Evolutionary conservation across 768 basidiomycete genomes (phyloP), one percentile per base, ranked within the genome.

Genomic region (Candolleomyces aberdarensis): DNA sequence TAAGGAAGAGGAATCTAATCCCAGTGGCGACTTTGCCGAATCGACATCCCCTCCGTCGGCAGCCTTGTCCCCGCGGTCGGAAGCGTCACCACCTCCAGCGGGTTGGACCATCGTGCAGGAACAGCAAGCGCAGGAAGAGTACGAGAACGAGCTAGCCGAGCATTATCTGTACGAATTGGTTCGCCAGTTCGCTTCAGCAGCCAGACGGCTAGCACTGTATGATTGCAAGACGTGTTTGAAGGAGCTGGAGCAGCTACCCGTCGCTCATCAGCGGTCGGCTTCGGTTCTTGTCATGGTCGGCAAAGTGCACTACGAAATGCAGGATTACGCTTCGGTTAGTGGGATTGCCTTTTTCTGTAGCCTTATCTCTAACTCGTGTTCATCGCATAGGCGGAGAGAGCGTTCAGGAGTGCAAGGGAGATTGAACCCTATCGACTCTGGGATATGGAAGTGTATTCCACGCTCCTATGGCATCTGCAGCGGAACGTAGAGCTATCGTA

Each of bases 391-490:
- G 92, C 96, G 43, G 91, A 94, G 70, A 86, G 93, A 68, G 92
- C 92, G 20, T 98, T 96, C 79, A 84, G 85, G 65, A 83, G 86
- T 17, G 85, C 93, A 55, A 84, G 95, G 47, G 78, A 78, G n/a
- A 77, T 92, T 62, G 91, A 98, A 64, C 96, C 96, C n/a, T 91
- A 93, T 78, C 86, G 92, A 22, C 72, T 96, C 60, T 85, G 85
- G 79, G 92, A 94, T 72, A 95, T 97, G 92, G 96, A 98, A 75
- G 85, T 95, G 46, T 97, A 94, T 75, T 97, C 96, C 50, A 97
- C 97, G 29, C 83, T 96, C 40, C 78, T 98, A 49, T 99, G 96
- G 96, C 96, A 98, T 74, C 78, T 97, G 53, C 89, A 92, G 70
- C 84, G 86, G 65, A 85, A 85, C 64, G 86, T 94, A 56, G 85